Evolutionary conservation across 306 rosid genomes (phyloP).

Genomic region (Dryas alaskensis): DNA sequence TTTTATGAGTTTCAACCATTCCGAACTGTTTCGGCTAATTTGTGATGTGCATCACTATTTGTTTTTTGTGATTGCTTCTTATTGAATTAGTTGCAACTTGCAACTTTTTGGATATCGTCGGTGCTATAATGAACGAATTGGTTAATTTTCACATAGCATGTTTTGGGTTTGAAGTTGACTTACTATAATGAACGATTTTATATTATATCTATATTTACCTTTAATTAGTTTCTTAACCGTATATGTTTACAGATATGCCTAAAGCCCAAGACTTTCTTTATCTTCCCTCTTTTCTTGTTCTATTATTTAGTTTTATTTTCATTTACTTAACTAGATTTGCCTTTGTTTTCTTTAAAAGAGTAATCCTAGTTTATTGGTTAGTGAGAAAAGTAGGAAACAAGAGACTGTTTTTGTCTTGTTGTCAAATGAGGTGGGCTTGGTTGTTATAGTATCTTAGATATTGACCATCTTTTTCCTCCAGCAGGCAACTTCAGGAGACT

Average conservation of each 20-base stretch:
- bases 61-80: neutral
- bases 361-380: neutral
- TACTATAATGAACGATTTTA: neutral
- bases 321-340: neutral
- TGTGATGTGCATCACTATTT: neutral
- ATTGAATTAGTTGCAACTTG: neutral
- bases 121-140: neutral
- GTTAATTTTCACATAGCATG: neutral
- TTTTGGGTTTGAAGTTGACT: neutral
- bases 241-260: neutral
- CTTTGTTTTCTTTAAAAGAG: neutral
- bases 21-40: neutral
- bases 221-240: neutral
- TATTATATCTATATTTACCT: neutral
- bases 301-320: neutral
- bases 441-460: neutral
- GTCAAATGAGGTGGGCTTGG: neutral
- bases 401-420: neutral
- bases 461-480: neutral
- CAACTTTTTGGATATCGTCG: neutral
- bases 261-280: neutral
- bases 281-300: neutral
- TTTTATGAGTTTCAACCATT: neutral
- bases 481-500: neutral
- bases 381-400: neutral